Evolutionary conservation across 495 filamentous ascomycete genomes (phyloP), one percentile per base, ranked within the genome.

Genomic region (Neurospora sp.): DNA sequence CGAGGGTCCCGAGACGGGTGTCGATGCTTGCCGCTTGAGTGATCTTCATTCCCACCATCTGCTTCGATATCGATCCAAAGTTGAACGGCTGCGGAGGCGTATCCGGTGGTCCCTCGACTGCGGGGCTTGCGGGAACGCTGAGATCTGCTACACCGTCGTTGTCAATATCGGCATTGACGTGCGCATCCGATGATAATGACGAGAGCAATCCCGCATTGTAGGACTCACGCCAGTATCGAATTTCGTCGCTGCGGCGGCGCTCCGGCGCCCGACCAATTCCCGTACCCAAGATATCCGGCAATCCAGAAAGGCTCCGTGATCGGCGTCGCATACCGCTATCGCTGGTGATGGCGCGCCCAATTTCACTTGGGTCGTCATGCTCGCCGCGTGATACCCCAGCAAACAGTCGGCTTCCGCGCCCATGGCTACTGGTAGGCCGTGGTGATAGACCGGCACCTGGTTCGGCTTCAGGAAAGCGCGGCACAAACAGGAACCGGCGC

Each of bases 181-280:
- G 82, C 10, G 80, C 79, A 27, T 82, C 83, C 5, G 84, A 86
- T 37, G 85, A 83, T 68, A 86, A 74, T 16, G 85, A 83, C 8
- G 86, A 88, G 71, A 84, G 74, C 61, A 83, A 79, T 1, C 80
- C 81, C 10, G 80, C 80, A 39, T 84, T 82, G 73, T 85, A 86
- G 31, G 85, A 87, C 76, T 86, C 84, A 53, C 86, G 81, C 86
- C 86, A 88, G 73, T 85, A 87, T 27, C 85, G 85, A 35, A 88
- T 87, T 76, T 89, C 87, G 53, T 88, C 87, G 73, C 86, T 88
- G 18, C 86, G 81, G 46, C 86, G 82, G 42, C 87, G 82, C 14
- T 77, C 74, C 12, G 71, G 78, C 2, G 72, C 72, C 14, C 75
- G 78, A 9, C 53, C 22, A 9, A 35, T 65, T 37, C 53, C 53